Evolutionary conservation across 805 yeast species (phyloP).

Genomic region (Schizosaccharomyces octosporus): DNA sequence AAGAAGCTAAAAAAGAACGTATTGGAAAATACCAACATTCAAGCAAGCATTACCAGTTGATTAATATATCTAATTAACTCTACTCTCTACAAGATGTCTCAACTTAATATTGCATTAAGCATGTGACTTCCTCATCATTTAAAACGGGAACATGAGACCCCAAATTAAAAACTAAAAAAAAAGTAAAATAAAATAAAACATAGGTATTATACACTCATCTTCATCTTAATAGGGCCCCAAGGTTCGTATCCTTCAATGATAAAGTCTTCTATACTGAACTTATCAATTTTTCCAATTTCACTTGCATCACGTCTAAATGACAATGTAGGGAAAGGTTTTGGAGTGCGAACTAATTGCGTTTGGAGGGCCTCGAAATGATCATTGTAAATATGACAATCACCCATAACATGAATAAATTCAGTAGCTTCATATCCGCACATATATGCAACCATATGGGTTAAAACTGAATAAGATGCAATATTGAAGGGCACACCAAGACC

Average conservation of each 20-base stretch:
- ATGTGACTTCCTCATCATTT: neutral
- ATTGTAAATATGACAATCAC: constrained; percentile 85
- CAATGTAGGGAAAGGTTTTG: constrained; percentile 61
- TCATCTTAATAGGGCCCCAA: constrained; percentile 67
- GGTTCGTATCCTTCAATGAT: constrained; percentile 61
- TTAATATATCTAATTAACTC: no score
- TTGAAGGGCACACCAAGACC: constrained; percentile 98
- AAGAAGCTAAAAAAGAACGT: constrained; percentile 62
- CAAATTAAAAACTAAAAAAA: neutral
- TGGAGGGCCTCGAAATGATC: constrained; percentile 83
- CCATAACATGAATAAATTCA: constrained; percentile 82
- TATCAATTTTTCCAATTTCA: constrained; percentile 51
- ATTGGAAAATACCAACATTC: neutral
- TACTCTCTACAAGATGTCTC: neutral
- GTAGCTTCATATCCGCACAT: constrained; percentile 91
- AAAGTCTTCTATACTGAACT: constrained; percentile 71
- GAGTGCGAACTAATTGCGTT: constrained; percentile 51
- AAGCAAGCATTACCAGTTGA: neutral
- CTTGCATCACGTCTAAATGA: constrained; percentile 26
- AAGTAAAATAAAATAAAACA: neutral
- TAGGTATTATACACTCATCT: constrained; percentile 65
- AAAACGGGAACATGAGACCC: neutral
- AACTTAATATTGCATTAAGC: neutral
- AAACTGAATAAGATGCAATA: constrained; percentile 82
- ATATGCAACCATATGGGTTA: constrained; percentile 86